These are phyloP conservation scores for Venturia carpophila DNA, from an alignment of 2,329 filamentous ascomycete species.

Conservation along the genomic window DNA sequence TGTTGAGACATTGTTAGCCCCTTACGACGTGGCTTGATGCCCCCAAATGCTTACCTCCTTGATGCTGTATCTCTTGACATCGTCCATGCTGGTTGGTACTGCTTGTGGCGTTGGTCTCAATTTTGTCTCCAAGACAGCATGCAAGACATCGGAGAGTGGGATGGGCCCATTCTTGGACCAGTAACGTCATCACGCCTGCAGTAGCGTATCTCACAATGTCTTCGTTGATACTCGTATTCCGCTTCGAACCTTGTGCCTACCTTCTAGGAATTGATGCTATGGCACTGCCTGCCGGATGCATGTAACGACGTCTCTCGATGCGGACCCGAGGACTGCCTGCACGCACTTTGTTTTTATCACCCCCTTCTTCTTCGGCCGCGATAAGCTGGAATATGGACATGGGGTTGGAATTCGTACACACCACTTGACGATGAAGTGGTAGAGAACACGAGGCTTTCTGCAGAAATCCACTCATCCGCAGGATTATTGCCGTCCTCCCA, in stretches of 20 bases:
- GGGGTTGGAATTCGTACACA: no score
- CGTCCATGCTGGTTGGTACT: neutral
- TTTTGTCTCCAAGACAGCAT: neutral
- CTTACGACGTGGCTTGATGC: neutral
- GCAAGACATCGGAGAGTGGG: neutral
- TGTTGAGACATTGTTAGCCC: slow-evolving; percentile 22
- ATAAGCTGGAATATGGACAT: neutral
- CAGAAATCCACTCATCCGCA: neutral
- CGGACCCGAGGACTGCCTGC: neutral
- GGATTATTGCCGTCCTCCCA: neutral
- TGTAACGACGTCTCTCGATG: neutral
- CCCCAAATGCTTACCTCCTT: neutral
- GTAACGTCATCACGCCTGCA: neutral
- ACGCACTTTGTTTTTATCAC: neutral
- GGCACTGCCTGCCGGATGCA: neutral
- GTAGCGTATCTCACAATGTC: neutral
- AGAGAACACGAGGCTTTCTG: neutral
- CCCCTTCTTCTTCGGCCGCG: neutral
- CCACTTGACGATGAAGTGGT: no score
- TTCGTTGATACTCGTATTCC: no score
- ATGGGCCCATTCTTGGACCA: neutral
- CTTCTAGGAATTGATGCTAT: neutral
- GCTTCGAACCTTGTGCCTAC: neutral
- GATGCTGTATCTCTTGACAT: neutral
- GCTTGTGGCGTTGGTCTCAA: neutral